A percentile compares a stretch with the other conserved stretches of the same genome.
These are phyloP conservation scores for Pugionium dolabratum DNA, from an alignment of 345 rosid species.

Conservation along the genomic window DNA sequence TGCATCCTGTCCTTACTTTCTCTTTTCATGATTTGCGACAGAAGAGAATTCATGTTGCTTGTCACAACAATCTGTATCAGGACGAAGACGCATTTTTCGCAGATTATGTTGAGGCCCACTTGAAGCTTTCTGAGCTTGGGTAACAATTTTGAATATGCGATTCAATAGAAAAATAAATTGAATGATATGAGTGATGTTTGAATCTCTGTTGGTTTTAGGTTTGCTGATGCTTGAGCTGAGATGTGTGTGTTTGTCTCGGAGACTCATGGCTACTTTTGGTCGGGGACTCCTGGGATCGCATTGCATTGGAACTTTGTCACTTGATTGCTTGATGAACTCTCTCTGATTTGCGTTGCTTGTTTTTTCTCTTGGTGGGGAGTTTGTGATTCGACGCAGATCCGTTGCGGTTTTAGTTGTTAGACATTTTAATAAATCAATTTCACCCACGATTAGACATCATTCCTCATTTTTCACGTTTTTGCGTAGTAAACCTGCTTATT, in stretches of 20 bases:
- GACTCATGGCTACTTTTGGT: constrained; percentile 16
- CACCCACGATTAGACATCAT: background rate
- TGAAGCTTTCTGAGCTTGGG: constrained; percentile 98
- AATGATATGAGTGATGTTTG: background rate
- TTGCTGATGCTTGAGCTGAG: constrained; percentile 5
- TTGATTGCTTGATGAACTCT: constrained; percentile 30
- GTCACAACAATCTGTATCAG: constrained; percentile 42
- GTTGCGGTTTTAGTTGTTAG: constrained; percentile 25
- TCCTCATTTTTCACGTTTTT: background rate
- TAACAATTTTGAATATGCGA: constrained; percentile 29
- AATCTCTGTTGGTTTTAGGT: background rate
- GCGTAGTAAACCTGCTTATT: background rate
- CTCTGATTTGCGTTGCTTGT: constrained; percentile 25
- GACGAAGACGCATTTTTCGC: constrained; percentile 94
- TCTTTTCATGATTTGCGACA: background rate
- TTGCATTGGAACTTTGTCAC: constrained; percentile 34
- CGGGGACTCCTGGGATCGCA: constrained; percentile 1
- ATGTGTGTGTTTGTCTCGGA: background rate
- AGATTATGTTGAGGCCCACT: constrained; percentile 77
- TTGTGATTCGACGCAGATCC: constrained; percentile 16
- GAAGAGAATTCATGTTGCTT: constrained; percentile 7
- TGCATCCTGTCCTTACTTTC: background rate
- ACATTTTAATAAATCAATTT: constrained; percentile 27
- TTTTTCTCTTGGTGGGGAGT: background rate
- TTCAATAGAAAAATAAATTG: background rate